Evolutionary conservation across 2,329 filamentous ascomycete species (phyloP).

Genomic region (Emydomyces testavorans): DNA sequence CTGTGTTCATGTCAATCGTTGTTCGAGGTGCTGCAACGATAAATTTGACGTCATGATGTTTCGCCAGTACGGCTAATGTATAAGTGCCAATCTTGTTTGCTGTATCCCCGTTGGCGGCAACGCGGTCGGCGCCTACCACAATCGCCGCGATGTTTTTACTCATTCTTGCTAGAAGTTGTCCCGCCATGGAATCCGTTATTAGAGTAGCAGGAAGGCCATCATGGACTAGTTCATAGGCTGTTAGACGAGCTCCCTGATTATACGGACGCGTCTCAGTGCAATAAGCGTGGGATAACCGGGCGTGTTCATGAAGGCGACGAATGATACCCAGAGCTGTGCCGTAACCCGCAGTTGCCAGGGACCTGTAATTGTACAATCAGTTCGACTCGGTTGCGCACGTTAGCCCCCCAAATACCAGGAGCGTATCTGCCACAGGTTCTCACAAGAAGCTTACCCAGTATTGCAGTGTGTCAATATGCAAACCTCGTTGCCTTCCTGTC

Average conservation of each 20-base stretch:
- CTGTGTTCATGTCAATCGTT: constrained; percentile 76
- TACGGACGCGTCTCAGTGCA: constrained; percentile 96
- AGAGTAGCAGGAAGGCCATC: constrained; percentile 84
- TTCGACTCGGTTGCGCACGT: not conserved
- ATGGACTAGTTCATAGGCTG: constrained; percentile 91
- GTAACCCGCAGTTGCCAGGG: constrained; percentile 92
- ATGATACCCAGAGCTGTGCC: constrained; percentile 93
- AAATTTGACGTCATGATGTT: constrained; percentile 81
- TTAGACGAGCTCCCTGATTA: constrained; percentile 91
- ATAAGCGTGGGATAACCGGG: constrained; percentile 67
- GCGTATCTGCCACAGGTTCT: not conserved
- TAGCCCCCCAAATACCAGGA: not conserved
- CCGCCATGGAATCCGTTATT: constrained; percentile 95
- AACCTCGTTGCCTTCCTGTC: constrained; percentile 44
- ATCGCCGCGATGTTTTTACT: constrained; percentile 66
- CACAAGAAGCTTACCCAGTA: constrained; percentile 57
- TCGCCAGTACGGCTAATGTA: constrained; percentile 77
- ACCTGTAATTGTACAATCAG: constrained; percentile 38
- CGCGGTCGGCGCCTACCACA: constrained; percentile 87
- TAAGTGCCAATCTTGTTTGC: constrained; percentile 99
- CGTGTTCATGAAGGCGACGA: constrained; percentile 59
- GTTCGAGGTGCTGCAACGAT: constrained; percentile 90
- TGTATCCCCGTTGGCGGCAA: constrained; percentile 92
- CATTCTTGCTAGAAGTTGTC: constrained; percentile 56
- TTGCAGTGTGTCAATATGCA: constrained; percentile 97